Conservation (phyloP, 176 grass and related monocot species). For the Elaeis guineensis region DNA sequence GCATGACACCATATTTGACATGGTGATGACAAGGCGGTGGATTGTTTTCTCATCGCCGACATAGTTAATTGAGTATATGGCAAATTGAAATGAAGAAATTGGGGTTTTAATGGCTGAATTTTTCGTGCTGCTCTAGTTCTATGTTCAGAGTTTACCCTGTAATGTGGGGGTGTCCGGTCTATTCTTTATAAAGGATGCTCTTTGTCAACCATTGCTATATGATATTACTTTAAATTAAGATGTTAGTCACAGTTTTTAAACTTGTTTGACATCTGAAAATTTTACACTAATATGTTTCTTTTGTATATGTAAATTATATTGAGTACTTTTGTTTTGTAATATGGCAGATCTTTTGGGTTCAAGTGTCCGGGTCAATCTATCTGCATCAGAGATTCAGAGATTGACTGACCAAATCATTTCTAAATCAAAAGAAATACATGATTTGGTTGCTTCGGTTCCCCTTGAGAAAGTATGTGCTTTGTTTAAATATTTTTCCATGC, state of each 20-base stretch:
- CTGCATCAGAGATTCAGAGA: constrained; percentile 58
- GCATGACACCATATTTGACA: no score
- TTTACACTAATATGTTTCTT: no score
- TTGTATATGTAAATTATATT: background rate
- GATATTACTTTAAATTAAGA: background rate
- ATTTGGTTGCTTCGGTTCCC: constrained; percentile 69
- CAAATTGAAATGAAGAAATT: no score
- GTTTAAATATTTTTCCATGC: background rate
- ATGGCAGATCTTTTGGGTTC: constrained; percentile 68
- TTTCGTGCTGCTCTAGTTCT: no score
- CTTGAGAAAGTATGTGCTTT: constrained; percentile 59
- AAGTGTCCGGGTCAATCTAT: constrained; percentile 50
- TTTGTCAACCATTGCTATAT: background rate
- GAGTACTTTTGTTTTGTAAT: background rate
- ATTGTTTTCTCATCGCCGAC: no score
- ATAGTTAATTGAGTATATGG: no score
- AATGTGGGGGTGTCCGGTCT: background rate
- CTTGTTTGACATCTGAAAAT: no score
- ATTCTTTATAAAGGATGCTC: background rate
- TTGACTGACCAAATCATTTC: constrained; percentile 54
- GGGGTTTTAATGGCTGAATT: no score
- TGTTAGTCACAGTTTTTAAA: no score
- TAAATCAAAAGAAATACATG: constrained; percentile 73
- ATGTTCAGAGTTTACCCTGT: no score
- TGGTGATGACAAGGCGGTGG: no score